Evolutionary conservation across 2,329 filamentous ascomycete species (phyloP).

Genomic region (Xylariaceae sp.): DNA sequence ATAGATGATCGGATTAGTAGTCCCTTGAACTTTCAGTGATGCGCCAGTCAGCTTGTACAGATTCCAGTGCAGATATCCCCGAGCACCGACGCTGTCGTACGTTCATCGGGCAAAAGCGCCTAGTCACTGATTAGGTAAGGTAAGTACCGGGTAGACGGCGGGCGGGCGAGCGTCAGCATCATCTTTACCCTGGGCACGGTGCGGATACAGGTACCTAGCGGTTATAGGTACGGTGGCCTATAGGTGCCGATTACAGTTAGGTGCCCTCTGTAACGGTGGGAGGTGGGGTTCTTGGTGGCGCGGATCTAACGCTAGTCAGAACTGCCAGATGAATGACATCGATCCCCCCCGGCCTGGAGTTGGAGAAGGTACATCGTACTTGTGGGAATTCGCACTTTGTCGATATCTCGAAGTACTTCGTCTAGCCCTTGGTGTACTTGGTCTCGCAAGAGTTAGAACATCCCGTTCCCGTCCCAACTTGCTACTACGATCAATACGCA

Average conservation of each 20-base stretch:
- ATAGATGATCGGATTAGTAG: no score
- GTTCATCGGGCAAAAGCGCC: neutral
- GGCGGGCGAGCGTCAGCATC: neutral
- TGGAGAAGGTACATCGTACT: neutral
- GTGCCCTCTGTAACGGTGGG: no score
- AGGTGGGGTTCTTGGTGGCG: neutral
- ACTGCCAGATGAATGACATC: conserved; percentile 5
- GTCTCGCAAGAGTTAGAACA: neutral
- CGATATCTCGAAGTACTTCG: neutral
- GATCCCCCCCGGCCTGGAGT: neutral
- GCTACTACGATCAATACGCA: no score
- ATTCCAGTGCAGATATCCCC: no score
- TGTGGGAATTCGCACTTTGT: neutral
- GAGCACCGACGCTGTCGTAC: no score
- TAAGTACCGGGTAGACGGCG: no score
- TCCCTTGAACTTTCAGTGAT: no score
- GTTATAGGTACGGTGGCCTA: neutral
- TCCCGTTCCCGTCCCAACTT: no score
- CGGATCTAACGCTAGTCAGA: neutral
- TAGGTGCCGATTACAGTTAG: no score
- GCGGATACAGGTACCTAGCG: neutral
- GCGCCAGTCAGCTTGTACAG: no score
- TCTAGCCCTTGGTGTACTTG: no score
- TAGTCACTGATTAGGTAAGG: neutral
- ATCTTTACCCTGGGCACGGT: neutral